Conservation (phyloP, 768 basidiomycete species). For the Rhodosporidiobolus odoratus region DNA sequence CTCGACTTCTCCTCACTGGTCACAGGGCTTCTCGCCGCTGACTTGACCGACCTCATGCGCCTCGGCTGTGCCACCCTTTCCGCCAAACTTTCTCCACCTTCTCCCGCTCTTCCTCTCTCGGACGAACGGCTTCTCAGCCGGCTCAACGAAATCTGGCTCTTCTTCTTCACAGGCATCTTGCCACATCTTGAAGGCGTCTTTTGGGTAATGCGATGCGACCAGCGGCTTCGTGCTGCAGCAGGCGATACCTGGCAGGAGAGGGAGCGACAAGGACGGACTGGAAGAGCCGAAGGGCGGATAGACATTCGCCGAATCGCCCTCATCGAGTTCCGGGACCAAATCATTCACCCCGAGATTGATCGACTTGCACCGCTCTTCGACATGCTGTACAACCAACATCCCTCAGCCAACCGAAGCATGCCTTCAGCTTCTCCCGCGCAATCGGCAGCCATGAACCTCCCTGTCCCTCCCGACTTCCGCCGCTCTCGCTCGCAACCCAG, state of each 20-base stretch:
- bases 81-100: conserved; percentile 28
- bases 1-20: conserved; percentile 24
- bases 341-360: conserved; percentile 36
- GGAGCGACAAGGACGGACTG: background rate
- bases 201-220: conserved; percentile 41
- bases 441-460: background rate
- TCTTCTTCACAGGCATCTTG: conserved; percentile 43
- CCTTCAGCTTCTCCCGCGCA: background rate
- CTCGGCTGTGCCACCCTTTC: conserved; percentile 40
- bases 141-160: conserved; percentile 43
- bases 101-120: background rate
- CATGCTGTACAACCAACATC: background rate
- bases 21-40: conserved; percentile 33
- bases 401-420: background rate
- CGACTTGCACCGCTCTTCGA: conserved; percentile 7
- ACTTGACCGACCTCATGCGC: conserved; percentile 37
- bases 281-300: conserved; percentile 25
- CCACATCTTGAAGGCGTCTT: conserved; percentile 45
- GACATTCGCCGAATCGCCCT: conserved; percentile 39
- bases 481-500: background rate
- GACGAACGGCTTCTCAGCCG: conserved; percentile 38
- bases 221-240: conserved; percentile 20
- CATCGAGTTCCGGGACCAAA: conserved; percentile 40
- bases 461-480: conserved; percentile 4
- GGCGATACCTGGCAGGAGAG: conserved; percentile 13